Evolutionary conservation across 225 moss, liverwort and hornwort species (phyloP).

Genomic region (Pseudoscleropodium purum): DNA sequence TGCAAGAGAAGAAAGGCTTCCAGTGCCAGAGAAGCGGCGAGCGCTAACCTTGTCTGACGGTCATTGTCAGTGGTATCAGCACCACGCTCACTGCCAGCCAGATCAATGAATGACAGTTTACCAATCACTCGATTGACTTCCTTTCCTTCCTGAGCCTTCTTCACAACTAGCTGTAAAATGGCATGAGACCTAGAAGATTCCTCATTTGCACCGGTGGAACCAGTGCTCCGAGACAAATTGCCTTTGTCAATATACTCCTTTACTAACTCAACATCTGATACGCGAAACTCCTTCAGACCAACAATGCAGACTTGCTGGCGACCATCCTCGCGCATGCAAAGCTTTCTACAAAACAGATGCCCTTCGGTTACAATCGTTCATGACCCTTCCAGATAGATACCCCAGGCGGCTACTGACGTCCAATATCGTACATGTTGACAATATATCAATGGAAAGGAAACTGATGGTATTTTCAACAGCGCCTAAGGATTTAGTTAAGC

Average conservation of each 20-base stretch:
- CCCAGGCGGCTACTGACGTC: neutral
- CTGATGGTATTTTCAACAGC: neutral
- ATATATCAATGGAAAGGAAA: neutral
- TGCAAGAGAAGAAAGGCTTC: neutral
- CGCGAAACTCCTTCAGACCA: constrained; percentile 91
- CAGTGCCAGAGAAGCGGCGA: neutral
- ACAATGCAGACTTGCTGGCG: constrained; percentile 99
- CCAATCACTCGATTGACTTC: constrained; percentile 79
- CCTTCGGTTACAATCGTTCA: neutral
- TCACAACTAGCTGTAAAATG: constrained; percentile 90
- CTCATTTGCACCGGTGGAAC: constrained; percentile 98
- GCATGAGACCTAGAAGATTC: constrained; percentile 99
- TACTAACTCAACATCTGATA: constrained; percentile 90
- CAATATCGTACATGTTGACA: neutral
- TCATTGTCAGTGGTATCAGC: constrained; percentile 99
- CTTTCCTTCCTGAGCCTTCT: constrained; percentile 80
- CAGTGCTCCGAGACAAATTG: constrained; percentile 58
- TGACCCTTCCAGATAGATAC: neutral
- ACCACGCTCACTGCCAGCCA: constrained; percentile 98
- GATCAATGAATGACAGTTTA: constrained; percentile 61
- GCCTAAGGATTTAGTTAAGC: neutral
- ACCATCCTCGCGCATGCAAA: constrained; percentile 99
- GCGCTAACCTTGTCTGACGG: constrained; percentile 75
- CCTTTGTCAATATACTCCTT: constrained; percentile 46
- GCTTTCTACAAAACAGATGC: constrained; percentile 54